Evolutionary conservation across 768 basidiomycete genomes (phyloP).

Genomic region (Amanita exitialis): DNA sequence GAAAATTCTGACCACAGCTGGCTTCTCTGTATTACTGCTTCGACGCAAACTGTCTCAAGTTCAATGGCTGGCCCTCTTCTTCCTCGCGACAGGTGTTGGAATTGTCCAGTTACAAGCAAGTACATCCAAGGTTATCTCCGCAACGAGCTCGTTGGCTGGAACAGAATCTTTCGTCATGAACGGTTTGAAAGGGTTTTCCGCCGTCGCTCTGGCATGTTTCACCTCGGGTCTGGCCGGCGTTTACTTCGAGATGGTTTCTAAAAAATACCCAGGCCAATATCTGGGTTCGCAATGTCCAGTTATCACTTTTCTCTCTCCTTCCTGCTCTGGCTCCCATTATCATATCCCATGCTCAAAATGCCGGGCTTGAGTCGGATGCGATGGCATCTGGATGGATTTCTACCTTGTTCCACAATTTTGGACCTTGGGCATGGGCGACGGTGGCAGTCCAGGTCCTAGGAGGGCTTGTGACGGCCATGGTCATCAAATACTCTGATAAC

Average conservation of each 20-base stretch:
- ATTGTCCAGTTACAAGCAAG: constrained; percentile 78
- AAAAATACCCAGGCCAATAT: constrained; percentile 85
- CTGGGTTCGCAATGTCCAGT: constrained; percentile 95
- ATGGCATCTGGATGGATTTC: constrained; percentile 24
- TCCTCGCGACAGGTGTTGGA: constrained; percentile 83
- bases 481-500: constrained; percentile 92
- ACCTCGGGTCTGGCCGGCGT: constrained; percentile 95
- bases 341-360: constrained; percentile 28
- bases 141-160: background rate
- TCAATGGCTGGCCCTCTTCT: constrained; percentile 81
- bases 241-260: constrained; percentile 96
- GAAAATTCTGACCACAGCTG: constrained; percentile 94
- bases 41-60: constrained; percentile 60
- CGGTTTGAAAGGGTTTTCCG: constrained; percentile 77
- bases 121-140: constrained; percentile 14
- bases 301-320: constrained; percentile 87
- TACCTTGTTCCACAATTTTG: constrained; percentile 76
- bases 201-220: constrained; percentile 85
- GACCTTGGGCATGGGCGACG: constrained; percentile 86
- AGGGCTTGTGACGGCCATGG: constrained; percentile 87
- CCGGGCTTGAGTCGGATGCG: background rate
- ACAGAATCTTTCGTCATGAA: constrained; percentile 53
- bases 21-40: constrained; percentile 75
- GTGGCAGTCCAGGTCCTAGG: constrained; percentile 84
- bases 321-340: constrained; percentile 79